Base-by-base conservation (phyloP, 306 rosid species). In the Cicer judaicum region DNA sequence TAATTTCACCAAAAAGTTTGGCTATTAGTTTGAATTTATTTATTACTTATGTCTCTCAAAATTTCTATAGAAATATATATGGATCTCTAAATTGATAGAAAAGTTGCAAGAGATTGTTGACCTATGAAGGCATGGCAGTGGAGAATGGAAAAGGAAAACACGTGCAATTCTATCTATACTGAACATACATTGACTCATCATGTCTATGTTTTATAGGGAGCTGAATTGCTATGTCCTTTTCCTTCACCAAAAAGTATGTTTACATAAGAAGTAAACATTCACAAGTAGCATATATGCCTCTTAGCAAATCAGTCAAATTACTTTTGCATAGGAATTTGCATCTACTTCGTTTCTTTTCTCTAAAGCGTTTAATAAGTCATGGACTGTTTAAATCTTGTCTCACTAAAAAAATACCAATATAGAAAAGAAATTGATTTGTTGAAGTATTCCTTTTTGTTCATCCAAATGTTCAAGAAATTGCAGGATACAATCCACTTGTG, bases 111-210 rank as follows among this genome's bases (percentile, higher is more conserved):
- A 13, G 19, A 50, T 50, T 50, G 43, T 24, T 60, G 77, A 62
- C 66, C 65, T 21, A 60, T 78, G 66, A 41, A 76, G 40, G 55
- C 12, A 53, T 42, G 69, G 29, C 5, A 29, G 4, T 15, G 68
- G 50, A 29, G 78, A 41, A 7, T 8, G 44, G 44, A 41, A 41
- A 39, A 29, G 16, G 47, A 62, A 21, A 78, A 59, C 79, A 80
- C 79, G 84, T 75, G 84, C 68, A 63, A 21, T 69, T 70, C 13
- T 68, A 68, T 70, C 10, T 68, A 68, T 19, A 39, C 72, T 68
- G 62, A 56, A 24, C 71, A 39, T 59, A 11, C 50, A 74, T 68
- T 73, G 76, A 56, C 55, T 36, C 63, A 46, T 46, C 69, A 38
- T 65, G 79, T 68, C 66, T 79, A 42, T 60, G 80, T 74, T 80